A percentile compares a stretch with the other conserved stretches of the same genome.
Evolutionary conservation across 2,329 filamentous ascomycete genomes (phyloP).

Genomic region (Sarocladium strictum): DNA sequence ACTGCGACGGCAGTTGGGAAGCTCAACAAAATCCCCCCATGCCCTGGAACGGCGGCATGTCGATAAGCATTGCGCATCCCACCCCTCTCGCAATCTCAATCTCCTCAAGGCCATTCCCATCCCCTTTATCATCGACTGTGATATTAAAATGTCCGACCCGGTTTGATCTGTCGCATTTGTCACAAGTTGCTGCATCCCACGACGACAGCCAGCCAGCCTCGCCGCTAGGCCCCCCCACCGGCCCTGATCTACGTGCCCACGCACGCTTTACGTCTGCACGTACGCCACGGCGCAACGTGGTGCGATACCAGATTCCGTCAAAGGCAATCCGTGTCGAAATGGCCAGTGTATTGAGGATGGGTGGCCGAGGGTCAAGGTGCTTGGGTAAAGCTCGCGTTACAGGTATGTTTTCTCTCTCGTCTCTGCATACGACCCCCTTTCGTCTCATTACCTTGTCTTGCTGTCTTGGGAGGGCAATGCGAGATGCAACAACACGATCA

Average conservation of each 20-base stretch:
- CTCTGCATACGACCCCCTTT: not conserved
- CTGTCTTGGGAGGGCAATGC: not conserved
- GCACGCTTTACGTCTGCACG: not conserved
- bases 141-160: not conserved
- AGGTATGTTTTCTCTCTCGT: not conserved
- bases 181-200: not conserved
- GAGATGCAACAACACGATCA: not conserved
- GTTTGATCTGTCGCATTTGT: not conserved
- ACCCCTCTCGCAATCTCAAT: constrained; percentile 1
- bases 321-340: not conserved
- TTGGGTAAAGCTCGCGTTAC: not conserved
- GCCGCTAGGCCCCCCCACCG: not conserved
- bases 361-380: constrained; percentile 4
- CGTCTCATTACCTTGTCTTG: not conserved
- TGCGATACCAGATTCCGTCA: too few species aligned
- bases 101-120: not conserved
- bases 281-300: not conserved
- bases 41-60: not conserved
- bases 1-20: not conserved
- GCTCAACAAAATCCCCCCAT: not conserved
- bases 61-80: not conserved
- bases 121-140: not conserved
- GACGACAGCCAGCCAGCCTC: not conserved
- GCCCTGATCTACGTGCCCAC: not conserved
- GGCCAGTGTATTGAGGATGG: not conserved